Evolutionary conservation across 352 stramenopile genomes (phyloP), one percentile per base, ranked within the genome.

Genomic region (Phytophthora tentaculata): DNA sequence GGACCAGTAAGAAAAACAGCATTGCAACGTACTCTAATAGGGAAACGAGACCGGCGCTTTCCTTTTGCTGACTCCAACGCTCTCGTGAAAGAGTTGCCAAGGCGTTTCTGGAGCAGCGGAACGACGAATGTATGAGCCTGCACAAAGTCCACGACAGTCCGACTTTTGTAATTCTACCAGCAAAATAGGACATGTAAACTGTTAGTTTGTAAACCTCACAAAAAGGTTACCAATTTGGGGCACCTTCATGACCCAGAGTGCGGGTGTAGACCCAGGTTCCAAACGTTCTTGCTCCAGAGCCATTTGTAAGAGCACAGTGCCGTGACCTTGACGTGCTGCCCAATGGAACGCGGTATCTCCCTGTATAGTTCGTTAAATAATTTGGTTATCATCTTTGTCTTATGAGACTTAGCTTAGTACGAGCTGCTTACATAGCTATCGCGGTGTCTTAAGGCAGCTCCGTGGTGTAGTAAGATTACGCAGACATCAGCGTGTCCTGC

Each of bases 261-360:
- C 52, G n/a, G 65, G 53, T 0, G 75, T 64, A 2, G 72, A 74
- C 6, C 53, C 50, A 39, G 59, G 58, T 1, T 81, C 65, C 12
- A 74, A 24, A 1, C 63, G 37, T 23, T 85, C 74, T n/a, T 84
- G 54, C 22, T 76, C 65, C 7, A 86, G 57, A 2, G 80, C 78
- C 53, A 90, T 77, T 16, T 64, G 56, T 14, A 92, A 37, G 0
- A 91, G 72, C n/a, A 90, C 64, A 6, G 67, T 73, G 6, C 83
- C 81, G 37, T 86, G 84, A 1, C 67, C 65, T 28, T 84, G 75
- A 17, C 86, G 73, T 0, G 73, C 86, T 12, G 81, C 84, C 82
- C 82, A 92, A 56, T 94, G 86, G 13, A 94, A 86, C 9, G 81
- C 70, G 7, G 86, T 91, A 66, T 94, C 86, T 1, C 86, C 86